Evolutionary conservation across 2,329 filamentous ascomycete species (phyloP), one percentile per base, ranked within the genome.

Genomic region (Calonectria hawksworthii): DNA sequence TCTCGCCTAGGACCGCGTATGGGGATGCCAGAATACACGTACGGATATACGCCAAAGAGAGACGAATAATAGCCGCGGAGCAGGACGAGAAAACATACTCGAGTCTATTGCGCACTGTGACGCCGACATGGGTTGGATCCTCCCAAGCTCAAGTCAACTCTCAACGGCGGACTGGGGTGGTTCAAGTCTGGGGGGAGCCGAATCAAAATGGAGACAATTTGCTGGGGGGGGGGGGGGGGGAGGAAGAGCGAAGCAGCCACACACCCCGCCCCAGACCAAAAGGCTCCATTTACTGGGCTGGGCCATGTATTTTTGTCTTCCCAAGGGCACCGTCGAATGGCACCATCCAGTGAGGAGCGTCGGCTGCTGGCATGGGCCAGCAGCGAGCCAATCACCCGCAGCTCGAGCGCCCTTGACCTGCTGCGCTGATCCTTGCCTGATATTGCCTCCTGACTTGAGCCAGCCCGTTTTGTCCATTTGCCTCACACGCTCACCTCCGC

Each of bases 361-460:
- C 38, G 26, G 61, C 61, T 44, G 44, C 61, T 47, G 38, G 61
- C n/a, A 65, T 34, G 26, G 36, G 38, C 38, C 61, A 65, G 28
- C 41, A 26, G 28, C 28, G 32, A 28, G 23, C 64, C 70, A 68
- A 63, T 68, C 70, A 68, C 21, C 32, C 34, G 30, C 61, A 30
- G n/a, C 11, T 23, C 38, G 18, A 23, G 28, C 5, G 21, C 41
- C 30, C 70, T 56, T 47, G 41, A 41, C 23, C 52, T 30, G 52
- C 51, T 32, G 26, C 32, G 71, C 66, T 52, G 66, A 73, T 73
- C 71, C 71, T 64, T 73, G 23, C 71, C 66, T 52, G 7, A 51
- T 70, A 26, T 59, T 66, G 71, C 71, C 71, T 70, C 70, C 47
- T 68, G 70, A 73, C 64, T 73, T 66, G 65, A 44, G 44, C 32